phyloP scores from a whole-genome alignment of 2,329 filamentous ascomycete genomes.

The Penicillium sp. region DNA sequence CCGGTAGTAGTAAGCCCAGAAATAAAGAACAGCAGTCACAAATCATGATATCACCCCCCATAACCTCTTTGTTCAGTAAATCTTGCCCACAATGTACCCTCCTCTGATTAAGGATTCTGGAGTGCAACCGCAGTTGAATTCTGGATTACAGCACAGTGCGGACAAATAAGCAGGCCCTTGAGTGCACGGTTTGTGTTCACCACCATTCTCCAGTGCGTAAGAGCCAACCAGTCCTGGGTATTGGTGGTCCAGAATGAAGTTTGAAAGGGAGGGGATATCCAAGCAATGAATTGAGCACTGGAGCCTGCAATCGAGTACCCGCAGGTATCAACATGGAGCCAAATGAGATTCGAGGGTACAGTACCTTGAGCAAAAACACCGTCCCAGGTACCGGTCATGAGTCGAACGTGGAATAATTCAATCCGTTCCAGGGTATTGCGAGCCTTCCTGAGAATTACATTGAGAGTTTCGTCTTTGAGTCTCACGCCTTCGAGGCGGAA shows the following conservation, averaged over 20 bases:
- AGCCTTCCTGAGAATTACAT: neutral
- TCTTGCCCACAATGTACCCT: neutral
- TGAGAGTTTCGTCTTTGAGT: neutral
- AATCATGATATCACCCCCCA: neutral
- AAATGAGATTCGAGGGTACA: neutral
- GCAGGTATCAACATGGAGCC: neutral
- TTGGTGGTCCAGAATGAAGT: neutral
- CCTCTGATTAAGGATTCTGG: neutral
- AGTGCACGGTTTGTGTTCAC: neutral
- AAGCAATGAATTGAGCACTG: neutral
- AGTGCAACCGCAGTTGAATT: accelerated
- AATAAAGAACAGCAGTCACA: neutral
- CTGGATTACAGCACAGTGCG: neutral
- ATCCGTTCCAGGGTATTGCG: neutral
- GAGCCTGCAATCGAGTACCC: neutral
- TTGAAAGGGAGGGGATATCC: neutral
- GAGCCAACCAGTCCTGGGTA: neutral
- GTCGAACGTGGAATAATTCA: neutral
- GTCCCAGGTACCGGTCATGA: neutral
- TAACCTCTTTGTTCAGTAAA: neutral
- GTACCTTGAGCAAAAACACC: neutral
- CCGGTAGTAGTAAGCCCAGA: neutral
- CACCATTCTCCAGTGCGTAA: neutral
- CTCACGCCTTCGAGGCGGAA: neutral
- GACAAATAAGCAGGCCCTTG: neutral